phyloP scores from a whole-genome alignment of 768 basidiomycete species.

The Tulasnella calospora region DNA sequence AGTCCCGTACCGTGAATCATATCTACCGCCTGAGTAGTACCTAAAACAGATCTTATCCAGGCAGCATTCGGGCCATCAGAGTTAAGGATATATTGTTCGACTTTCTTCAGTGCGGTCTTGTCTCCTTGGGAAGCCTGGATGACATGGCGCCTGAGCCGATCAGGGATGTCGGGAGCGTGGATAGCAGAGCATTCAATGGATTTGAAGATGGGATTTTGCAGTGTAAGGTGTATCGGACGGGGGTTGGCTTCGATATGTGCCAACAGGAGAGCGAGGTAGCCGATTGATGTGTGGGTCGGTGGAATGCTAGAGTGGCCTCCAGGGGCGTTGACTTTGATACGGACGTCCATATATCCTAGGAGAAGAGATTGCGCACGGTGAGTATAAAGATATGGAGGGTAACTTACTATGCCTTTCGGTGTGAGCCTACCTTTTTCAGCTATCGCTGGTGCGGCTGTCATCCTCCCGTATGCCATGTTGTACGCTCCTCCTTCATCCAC shows the following conservation, averaged over 20 bases:
- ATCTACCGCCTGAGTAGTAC: constrained; percentile 76
- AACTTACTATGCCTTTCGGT: neutral
- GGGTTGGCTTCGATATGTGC: constrained; percentile 66
- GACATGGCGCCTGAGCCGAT: constrained; percentile 47
- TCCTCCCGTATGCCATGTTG: constrained; percentile 43
- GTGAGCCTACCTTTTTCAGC: constrained; percentile 56
- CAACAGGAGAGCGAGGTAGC: constrained; percentile 68
- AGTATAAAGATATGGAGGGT: neutral
- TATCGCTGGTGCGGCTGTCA: constrained; percentile 58
- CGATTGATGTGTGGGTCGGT: constrained; percentile 71
- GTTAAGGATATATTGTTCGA: constrained; percentile 42
- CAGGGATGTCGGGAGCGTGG: constrained; percentile 54
- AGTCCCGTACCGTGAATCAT: constrained; percentile 38
- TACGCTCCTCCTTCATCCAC: constrained; percentile 80
- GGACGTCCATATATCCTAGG: constrained; percentile 51
- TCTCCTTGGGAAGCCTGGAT: constrained; percentile 43
- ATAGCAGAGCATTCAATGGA: constrained; percentile 62
- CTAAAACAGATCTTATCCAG: constrained; percentile 45
- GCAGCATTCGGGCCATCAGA: neutral
- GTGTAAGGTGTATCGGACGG: constrained; percentile 43
- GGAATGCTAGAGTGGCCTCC: constrained; percentile 88
- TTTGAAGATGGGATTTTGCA: constrained; percentile 54
- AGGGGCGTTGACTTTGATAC: constrained; percentile 57
- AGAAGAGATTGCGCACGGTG: neutral
- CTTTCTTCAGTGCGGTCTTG: constrained; percentile 47